Evolutionary conservation across 805 yeast genomes (phyloP), one percentile per base, ranked within the genome.

Genomic region (Saccharomycopsis fermentans): DNA sequence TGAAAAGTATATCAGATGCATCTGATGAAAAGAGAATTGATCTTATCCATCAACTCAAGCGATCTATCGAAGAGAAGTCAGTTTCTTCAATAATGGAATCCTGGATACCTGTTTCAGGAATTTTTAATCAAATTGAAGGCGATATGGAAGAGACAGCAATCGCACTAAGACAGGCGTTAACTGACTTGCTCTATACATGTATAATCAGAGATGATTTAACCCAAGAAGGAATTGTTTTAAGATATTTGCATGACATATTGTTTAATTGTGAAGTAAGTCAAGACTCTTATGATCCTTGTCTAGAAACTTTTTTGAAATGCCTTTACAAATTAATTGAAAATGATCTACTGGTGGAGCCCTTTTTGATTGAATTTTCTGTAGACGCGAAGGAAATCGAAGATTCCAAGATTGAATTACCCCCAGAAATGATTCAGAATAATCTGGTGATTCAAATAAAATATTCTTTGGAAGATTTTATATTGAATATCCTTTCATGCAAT

Each of bases 51-150:
- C 54, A 56, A 24, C 55, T 61, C 11, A 58, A 59, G 32, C 39
- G 50, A 27, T 52, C 57, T 9, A 57, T 61, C 2, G 55, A 59
- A 40, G 26, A 40, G 11, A 53, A 52, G 9, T 59, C 62, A 17
- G 59, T 61, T 17, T 59, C 63, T 5, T 61, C 63, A 17, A 61
- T 61, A 8, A 32, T 61, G 35, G 63, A 59, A 50, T 59, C 63
- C 2, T 61, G 63, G 63, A 58, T 61, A 36, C 62, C 63, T 2
- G 62, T 55, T 5, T 39, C 62, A 6, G 54, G 57, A 47, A 55
- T 58, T 14, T 36, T 61, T 12, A 19, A 27, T 34, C 29, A 55
- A 17, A 59, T 61, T 26, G 53, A 54, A 24, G 50, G 29, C 9
- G 29, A 21, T 24, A 9, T 21, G 26, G 29, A 21, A 12, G 29